Base-by-base conservation (phyloP, 2,329 filamentous ascomycete genomes). In the Talaromyces sp. region DNA sequence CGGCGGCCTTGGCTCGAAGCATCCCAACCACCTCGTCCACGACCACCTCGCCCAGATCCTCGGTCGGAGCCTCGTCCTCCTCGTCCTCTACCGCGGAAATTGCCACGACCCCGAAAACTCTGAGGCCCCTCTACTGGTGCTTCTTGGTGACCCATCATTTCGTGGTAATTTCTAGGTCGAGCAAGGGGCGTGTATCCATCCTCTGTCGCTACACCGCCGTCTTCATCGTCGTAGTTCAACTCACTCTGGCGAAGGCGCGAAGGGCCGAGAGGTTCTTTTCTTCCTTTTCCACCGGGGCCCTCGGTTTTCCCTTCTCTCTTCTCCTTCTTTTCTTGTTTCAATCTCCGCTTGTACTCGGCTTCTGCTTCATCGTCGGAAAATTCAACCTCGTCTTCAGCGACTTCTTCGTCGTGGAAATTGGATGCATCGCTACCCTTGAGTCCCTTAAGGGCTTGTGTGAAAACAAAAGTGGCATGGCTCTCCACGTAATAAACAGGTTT, bases 351-450 rank as follows among this genome's bases (percentile, higher is more conserved):
- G 71, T 91, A 86, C 67, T 92, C 90, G 8, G 89, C 88, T 75
- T 99, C 94, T 66, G 90, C 89, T 75, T 99, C 94, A 68, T 99
- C 94, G 66, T 99, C 94, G 0, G 93, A 97, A 73, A 97, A 97
- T 71, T 97, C 94, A 67, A 91, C 84, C 72, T 97, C 93, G 41
- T 96, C 90, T 32, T 89, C 88, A 17, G 79, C 86, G 8, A 92
- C 83, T 76, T 97, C 93, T 73, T 99, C 94, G 66, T 97, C 94
- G 74, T 96, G 89, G 58, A 96, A 83, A 71, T 97, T 97, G 56
- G 91, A 96, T 9, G 94, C 93, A 74, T 99, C 94, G 10, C 91
- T 94, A 62, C 92, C 91, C 77, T 96, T 97, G 68, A 89, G 72
- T 57, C 81, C 83, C 74, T 88, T 89, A 60, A 97, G 79, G 7